These are phyloP conservation scores for Aspergillus proliferans DNA, from an alignment of 2,329 filamentous ascomycete species.

Conservation along the genomic window DNA sequence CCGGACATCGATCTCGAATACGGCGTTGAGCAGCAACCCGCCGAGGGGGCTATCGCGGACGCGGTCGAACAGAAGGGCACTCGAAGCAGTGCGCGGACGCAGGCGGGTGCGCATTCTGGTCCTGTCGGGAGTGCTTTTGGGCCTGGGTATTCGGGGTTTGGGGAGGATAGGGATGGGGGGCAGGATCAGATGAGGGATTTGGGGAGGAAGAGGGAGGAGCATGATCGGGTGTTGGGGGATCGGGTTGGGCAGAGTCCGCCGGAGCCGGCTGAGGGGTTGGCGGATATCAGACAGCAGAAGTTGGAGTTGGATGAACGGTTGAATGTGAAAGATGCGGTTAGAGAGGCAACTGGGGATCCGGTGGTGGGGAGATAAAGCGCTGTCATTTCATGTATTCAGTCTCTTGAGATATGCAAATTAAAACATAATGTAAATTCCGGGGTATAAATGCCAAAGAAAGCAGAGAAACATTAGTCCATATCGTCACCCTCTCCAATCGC, in stretches of 20 bases:
- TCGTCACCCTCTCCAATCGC: conserved; percentile 34
- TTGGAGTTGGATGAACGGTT: conserved; percentile 21
- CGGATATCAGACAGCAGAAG: conserved; percentile 19
- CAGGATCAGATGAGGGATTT: conserved; percentile 25
- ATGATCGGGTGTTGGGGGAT: conserved; percentile 26
- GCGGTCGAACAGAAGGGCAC: conserved; percentile 21
- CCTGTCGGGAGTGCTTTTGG: conserved; percentile 25
- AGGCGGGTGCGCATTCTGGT: conserved; percentile 31
- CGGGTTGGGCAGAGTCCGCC: conserved; percentile 16
- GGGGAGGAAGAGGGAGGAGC: conserved; percentile 28
- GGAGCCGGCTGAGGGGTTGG: conserved; percentile 13
- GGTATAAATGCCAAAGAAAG: not conserved
- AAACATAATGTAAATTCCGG: not conserved
- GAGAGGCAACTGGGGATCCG: conserved; percentile 20
- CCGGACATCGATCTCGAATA: conserved; percentile 28
- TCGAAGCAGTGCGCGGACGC: conserved; percentile 13
- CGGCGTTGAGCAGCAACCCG: conserved; percentile 31
- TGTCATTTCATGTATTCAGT: not conserved
- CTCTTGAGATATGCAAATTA: not conserved
- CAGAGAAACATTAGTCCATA: conserved; percentile 19
- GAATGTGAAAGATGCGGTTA: conserved; percentile 23
- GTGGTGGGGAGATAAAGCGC: conserved; percentile 14
- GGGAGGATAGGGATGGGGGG: conserved; percentile 17
- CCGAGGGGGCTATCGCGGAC: conserved; percentile 30
- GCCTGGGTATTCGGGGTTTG: conserved; percentile 25